phyloP scores from a whole-genome alignment of 441 rosid genomes.

The Melastoma candidum region DNA sequence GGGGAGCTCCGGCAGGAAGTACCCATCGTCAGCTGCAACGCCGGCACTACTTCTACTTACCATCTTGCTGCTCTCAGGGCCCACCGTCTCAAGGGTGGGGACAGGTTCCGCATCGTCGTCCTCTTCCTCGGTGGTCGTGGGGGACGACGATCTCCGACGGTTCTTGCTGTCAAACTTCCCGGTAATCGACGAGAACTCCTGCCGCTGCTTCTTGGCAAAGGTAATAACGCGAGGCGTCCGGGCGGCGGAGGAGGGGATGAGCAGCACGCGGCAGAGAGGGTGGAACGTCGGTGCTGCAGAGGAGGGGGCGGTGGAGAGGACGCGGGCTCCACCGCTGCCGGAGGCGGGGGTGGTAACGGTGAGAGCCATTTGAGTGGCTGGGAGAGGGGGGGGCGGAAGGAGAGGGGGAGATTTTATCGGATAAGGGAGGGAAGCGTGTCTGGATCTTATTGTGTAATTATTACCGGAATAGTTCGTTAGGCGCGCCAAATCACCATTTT shows the following conservation, averaged over 20 bases:
- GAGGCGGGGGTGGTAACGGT: constrained; percentile 31
- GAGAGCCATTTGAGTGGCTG: constrained; percentile 32
- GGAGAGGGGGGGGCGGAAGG: neutral
- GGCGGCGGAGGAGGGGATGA: constrained; percentile 16
- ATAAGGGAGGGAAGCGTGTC: too few relatives aligned
- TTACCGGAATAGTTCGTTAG: too few relatives aligned
- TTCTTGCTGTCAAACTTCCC: constrained; percentile 71
- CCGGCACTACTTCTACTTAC: constrained; percentile 16
- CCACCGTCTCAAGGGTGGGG: constrained; percentile 21
- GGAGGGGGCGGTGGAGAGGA: constrained; percentile 14
- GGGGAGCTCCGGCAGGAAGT: constrained; percentile 41
- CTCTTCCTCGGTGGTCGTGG: constrained; percentile 26
- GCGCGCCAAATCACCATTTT: too few relatives aligned
- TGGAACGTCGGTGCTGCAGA: constrained; percentile 10
- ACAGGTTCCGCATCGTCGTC: constrained; percentile 15
- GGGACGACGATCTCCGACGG: constrained; percentile 32
- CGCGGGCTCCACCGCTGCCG: constrained; percentile 24
- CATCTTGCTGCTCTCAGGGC: constrained; percentile 17
- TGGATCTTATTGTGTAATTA: too few relatives aligned
- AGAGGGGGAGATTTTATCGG: too few relatives aligned
- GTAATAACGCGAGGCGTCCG: constrained; percentile 25
- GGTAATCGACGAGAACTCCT: constrained; percentile 31
- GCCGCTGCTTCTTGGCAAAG: constrained; percentile 40
- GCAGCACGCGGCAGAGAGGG: constrained; percentile 4
- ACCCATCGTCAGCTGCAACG: constrained; percentile 24